Evolutionary conservation across 192 early-diverging fungal species (phyloP).

Genomic region (Entomortierella chlamydospora): DNA sequence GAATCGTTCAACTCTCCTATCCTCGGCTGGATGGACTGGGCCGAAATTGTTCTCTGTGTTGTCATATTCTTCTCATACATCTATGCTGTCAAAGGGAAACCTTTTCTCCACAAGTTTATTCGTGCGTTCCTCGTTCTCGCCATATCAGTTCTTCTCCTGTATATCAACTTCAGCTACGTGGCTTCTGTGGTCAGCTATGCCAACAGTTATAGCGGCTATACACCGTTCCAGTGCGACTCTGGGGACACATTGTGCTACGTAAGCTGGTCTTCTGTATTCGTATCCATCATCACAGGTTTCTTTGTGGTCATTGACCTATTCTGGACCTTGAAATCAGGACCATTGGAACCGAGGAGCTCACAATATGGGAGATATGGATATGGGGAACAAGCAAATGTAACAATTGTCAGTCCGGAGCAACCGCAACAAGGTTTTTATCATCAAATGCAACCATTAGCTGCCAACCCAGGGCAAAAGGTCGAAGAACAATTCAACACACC

Average conservation of each 20-base stretch:
- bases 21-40: not conserved
- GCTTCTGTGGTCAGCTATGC: not conserved
- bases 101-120: not conserved
- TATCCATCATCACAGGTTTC: not conserved
- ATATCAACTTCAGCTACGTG: not conserved
- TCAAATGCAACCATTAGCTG: not conserved
- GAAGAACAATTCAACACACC: not conserved
- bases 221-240: not conserved
- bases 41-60: not conserved
- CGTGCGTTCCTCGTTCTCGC: constrained; percentile 5
- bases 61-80: constrained; percentile 11
- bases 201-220: not conserved
- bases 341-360: not conserved
- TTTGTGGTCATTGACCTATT: not conserved
- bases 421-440: not conserved
- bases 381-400: too few relatives aligned
- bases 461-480: not conserved
- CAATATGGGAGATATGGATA: too few relatives aligned
- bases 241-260: not conserved
- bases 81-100: constrained; percentile 4
- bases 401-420: not conserved
- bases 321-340: not conserved
- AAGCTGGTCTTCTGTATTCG: not conserved
- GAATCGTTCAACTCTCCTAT: not conserved
- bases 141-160: not conserved